A percentile compares a stretch with the other conserved stretches of the same genome.
These are phyloP conservation scores for Sclerotinia spermophila DNA, from an alignment of 2,329 filamentous ascomycete genomes.

Conservation along the genomic window DNA sequence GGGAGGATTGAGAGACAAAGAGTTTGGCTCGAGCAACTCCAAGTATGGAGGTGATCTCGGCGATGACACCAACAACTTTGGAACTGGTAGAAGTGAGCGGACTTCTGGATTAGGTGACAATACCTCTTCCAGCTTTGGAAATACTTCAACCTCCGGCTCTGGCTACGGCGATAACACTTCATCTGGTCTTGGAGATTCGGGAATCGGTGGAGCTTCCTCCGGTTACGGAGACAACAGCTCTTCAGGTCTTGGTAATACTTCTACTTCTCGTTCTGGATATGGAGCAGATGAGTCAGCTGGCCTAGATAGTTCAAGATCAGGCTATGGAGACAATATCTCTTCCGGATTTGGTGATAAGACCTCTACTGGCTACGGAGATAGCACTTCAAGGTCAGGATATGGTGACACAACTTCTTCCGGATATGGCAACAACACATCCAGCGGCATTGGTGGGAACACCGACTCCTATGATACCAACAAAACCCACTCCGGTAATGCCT, in stretches of 20 bases:
- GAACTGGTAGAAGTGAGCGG: constrained; percentile 12
- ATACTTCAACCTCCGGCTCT: constrained; percentile 24
- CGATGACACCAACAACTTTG: constrained; percentile 12
- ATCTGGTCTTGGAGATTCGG: constrained; percentile 11
- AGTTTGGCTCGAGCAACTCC: constrained; percentile 19
- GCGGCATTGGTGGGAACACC: constrained; percentile 20
- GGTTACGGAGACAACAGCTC: constrained; percentile 14
- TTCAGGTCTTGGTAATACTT: constrained; percentile 13
- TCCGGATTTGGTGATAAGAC: constrained; percentile 1
- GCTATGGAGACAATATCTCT: not conserved
- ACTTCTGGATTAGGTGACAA: constrained; percentile 23
- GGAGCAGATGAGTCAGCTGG: not conserved
- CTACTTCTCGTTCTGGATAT: constrained; percentile 3
- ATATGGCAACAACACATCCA: constrained; percentile 11
- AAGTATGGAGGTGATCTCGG: constrained; percentile 9
- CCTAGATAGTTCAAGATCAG: not conserved
- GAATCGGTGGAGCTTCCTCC: constrained; percentile 26
- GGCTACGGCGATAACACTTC: not conserved
- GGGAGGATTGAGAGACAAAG: constrained; percentile 26
- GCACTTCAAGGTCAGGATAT: not conserved
- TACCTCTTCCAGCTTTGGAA: constrained; percentile 22
- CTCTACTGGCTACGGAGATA: not conserved
- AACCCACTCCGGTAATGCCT: constrained; percentile 17
- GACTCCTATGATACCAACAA: constrained; percentile 21
- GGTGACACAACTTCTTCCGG: not conserved